Percentiles rank a stretch among this genome's conserved stretches.
phyloP scores from a whole-genome alignment of 148 eudicot genomes.

The Rhododendron ovatum region DNA sequence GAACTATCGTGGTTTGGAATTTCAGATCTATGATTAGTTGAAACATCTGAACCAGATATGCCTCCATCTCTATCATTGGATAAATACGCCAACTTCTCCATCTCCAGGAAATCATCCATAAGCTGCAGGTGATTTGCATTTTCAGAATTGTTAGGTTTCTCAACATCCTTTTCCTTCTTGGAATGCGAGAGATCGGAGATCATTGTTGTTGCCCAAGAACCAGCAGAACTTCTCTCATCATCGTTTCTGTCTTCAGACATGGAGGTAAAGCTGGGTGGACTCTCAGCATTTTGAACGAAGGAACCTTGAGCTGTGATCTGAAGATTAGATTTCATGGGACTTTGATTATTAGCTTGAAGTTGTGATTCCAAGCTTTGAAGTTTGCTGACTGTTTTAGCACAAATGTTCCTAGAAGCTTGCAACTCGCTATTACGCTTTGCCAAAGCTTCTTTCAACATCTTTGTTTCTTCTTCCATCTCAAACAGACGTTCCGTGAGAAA shows the following conservation, averaged over 20 bases:
- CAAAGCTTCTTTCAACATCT: slow-evolving; percentile 95
- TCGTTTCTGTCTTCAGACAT: slow-evolving; percentile 89
- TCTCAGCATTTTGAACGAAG: slow-evolving; percentile 42
- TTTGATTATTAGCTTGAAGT: slow-evolving; percentile 38
- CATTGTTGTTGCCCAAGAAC: slow-evolving; percentile 68
- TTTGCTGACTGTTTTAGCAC: slow-evolving; percentile 80
- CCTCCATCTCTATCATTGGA: slow-evolving; percentile 45
- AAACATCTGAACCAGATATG: slow-evolving; percentile 19
- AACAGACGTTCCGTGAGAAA: slow-evolving; percentile 76
- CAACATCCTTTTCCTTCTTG: slow-evolving; percentile 47
- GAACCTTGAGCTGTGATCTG: slow-evolving; percentile 29
- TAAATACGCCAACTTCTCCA: slow-evolving; percentile 84
- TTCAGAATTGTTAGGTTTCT: slow-evolving; percentile 49
- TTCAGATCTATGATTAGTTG: slow-evolving; percentile 21
- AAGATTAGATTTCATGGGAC: slow-evolving; percentile 20
- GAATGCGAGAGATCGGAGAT: slow-evolving; percentile 52
- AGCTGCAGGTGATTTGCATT: slow-evolving; percentile 68
- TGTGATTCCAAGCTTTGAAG: slow-evolving; percentile 80
- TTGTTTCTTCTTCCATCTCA: slow-evolving; percentile 93
- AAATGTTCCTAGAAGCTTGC: slow-evolving; percentile 80
- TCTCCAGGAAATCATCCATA: slow-evolving; percentile 97
- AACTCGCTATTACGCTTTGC: slow-evolving; percentile 82
- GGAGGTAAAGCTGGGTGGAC: slow-evolving; percentile 66
- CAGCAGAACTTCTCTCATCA: slow-evolving; percentile 68
- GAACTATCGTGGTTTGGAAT: slow-evolving; percentile 17